phyloP scores from a whole-genome alignment of 2,329 filamentous ascomycete genomes.

The Aspergillus sp. region DNA sequence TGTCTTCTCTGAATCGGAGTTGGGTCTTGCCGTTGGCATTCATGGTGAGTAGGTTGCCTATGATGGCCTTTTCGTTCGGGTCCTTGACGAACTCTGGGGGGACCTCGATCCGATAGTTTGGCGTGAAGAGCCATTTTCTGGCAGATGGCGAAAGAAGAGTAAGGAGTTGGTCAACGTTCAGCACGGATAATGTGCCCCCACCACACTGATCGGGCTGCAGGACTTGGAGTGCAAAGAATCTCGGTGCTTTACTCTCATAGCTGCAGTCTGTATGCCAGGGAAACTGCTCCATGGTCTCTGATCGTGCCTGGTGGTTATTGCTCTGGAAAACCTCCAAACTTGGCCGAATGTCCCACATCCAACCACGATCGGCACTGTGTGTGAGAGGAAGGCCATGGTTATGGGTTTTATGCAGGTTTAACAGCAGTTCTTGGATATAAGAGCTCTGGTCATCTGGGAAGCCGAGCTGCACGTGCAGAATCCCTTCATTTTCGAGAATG shows the following conservation, averaged over 20 bases:
- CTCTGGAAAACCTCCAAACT: constrained; percentile 21
- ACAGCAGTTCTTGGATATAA: background rate
- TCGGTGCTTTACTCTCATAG: constrained; percentile 32
- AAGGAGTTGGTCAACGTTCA: constrained; percentile 27
- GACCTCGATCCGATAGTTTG: background rate
- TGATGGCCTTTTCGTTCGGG: background rate
- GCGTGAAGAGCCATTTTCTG: background rate
- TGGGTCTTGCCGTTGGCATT: background rate
- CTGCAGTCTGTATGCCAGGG: constrained; percentile 43
- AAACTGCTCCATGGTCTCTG: constrained; percentile 39
- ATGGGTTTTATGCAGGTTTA: background rate
- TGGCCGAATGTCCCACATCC: background rate
- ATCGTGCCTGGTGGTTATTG: constrained; percentile 28
- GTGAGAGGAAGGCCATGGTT: background rate
- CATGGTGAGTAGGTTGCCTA: background rate
- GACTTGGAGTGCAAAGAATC: constrained; percentile 39
- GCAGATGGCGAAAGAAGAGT: background rate
- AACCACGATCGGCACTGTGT: background rate
- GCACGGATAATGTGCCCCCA: constrained; percentile 35
- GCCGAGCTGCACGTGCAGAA: background rate
- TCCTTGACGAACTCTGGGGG: background rate
- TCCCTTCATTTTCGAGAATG: background rate
- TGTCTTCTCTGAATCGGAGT: background rate
- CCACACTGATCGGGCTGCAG: constrained; percentile 34
- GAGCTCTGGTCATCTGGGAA: background rate